A percentile compares a stretch with the other conserved stretches of the same genome.
phyloP scores from a whole-genome alignment of 2,329 filamentous ascomycete genomes.

The Coleophoma cylindrospora region DNA sequence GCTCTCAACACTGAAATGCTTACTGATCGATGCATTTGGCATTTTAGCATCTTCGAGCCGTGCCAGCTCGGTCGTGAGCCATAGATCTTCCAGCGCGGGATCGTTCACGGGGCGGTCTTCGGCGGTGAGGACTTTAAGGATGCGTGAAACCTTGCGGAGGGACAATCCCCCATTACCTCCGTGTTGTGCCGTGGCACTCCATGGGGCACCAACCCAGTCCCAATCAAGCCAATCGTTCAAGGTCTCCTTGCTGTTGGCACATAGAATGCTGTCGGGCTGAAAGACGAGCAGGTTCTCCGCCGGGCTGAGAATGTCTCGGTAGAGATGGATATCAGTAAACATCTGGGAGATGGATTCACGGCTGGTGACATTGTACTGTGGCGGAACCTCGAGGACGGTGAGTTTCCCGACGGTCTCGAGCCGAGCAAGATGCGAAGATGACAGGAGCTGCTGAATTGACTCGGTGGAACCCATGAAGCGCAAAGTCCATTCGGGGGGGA shows the following conservation, averaged over 20 bases:
- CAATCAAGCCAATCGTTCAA: slow-evolving; percentile 48
- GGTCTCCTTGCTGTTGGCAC: slow-evolving; percentile 43
- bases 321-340: slow-evolving; percentile 46
- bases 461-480: slow-evolving; percentile 6
- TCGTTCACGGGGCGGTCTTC: slow-evolving; percentile 34
- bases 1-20: slow-evolving; percentile 42
- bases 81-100: slow-evolving; percentile 47
- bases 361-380: slow-evolving; percentile 35
- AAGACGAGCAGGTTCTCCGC: slow-evolving; percentile 51
- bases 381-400: slow-evolving; percentile 41
- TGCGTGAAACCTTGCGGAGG: slow-evolving; percentile 18
- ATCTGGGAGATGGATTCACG: slow-evolving; percentile 43
- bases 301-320: slow-evolving; percentile 42
- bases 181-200: slow-evolving; percentile 14
- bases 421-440: slow-evolving; percentile 36
- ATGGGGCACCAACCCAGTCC: slow-evolving; percentile 36
- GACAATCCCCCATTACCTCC: slow-evolving; percentile 25
- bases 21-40: slow-evolving; percentile 21
- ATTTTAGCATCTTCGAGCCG: slow-evolving; percentile 22
- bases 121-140: slow-evolving; percentile 16
- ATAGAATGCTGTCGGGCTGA: slow-evolving; percentile 50
- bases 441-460: slow-evolving; percentile 37
- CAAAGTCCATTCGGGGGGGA: background rate
- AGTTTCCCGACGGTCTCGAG: slow-evolving; percentile 44
- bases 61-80: slow-evolving; percentile 29